These are phyloP conservation scores for Didymella glomerata DNA, from an alignment of 2,329 filamentous ascomycete species.

Conservation along the genomic window DNA sequence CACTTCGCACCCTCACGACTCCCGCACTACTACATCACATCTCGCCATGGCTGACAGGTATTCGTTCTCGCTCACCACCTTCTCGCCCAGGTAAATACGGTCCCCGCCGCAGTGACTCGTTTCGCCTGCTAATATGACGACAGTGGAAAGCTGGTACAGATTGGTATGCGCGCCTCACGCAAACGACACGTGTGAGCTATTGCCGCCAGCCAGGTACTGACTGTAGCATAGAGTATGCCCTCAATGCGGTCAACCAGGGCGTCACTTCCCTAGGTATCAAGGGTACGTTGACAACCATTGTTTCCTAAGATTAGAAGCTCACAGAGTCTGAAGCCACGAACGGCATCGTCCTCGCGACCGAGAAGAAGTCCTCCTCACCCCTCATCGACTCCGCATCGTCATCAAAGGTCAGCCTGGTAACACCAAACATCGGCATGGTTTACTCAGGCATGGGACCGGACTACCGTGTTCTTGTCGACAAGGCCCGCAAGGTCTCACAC, in stretches of 20 bases:
- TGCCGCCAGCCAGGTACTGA: constrained; percentile 20
- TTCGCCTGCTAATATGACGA: constrained; percentile 56
- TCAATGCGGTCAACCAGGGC: constrained; percentile 99
- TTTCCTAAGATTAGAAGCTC: constrained; percentile 3
- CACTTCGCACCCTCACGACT: neutral
- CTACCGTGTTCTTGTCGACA: constrained; percentile 96
- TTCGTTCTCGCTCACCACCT: constrained; percentile 98
- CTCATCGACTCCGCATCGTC: constrained; percentile 94
- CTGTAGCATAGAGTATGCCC: constrained; percentile 81
- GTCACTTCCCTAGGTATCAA: constrained; percentile 99
- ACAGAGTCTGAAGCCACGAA: constrained; percentile 78
- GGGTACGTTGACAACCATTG: constrained; percentile 64
- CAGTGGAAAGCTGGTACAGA: constrained; percentile 98
- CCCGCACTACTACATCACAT: constrained; percentile 5
- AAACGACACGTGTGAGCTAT: constrained; percentile 20
- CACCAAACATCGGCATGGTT: constrained; percentile 99
- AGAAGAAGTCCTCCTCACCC: constrained; percentile 98
- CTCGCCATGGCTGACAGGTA: constrained; percentile 91
- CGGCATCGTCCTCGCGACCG: constrained; percentile 96
- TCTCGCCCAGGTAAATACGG: constrained; percentile 89
- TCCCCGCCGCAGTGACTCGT: constrained; percentile 29
- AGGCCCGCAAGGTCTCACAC: constrained; percentile 97
- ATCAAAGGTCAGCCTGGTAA: constrained; percentile 97
- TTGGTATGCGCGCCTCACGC: constrained; percentile 67
- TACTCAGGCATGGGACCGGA: constrained; percentile 99